phyloP scores from a whole-genome alignment of 306 rosid species.

The Comarum palustre region DNA sequence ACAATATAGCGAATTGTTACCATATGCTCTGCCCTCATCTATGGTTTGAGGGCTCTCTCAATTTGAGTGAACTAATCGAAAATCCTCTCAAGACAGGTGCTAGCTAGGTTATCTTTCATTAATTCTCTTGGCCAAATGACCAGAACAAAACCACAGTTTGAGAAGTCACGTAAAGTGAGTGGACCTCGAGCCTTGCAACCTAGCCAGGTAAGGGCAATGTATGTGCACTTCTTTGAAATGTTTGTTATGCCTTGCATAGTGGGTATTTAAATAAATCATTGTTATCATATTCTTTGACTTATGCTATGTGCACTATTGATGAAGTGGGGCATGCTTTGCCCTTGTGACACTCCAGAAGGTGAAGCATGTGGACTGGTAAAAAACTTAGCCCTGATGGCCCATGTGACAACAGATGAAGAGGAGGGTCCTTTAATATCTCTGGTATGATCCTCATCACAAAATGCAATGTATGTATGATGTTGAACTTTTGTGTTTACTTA shows the following conservation, averaged over 20 bases:
- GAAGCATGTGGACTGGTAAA: conserved; percentile 93
- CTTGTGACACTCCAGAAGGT: conserved; percentile 98
- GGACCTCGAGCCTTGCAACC: conserved; percentile 97
- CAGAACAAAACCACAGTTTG: conserved; percentile 84
- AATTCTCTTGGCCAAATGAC: conserved; percentile 82
- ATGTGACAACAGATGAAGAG: conserved; percentile 93
- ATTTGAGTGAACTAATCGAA: conserved; percentile 10
- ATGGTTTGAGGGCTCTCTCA: not conserved
- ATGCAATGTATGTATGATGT: not conserved
- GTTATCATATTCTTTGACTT: not conserved
- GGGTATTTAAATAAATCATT: not conserved
- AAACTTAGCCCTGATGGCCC: conserved; percentile 94
- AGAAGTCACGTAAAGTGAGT: conserved; percentile 91
- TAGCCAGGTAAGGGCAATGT: conserved; percentile 65
- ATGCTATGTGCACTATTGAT: not conserved
- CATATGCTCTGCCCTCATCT: not conserved
- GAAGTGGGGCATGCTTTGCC: conserved; percentile 99
- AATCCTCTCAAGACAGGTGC: conserved; percentile 46
- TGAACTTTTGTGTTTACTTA: not conserved
- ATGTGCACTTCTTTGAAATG: conserved; percentile 13
- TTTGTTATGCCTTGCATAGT: conserved; percentile 11
- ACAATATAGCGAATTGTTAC: not conserved
- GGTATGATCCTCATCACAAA: conserved; percentile 34
- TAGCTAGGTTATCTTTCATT: conserved; percentile 78
- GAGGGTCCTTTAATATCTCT: conserved; percentile 68